Conservation (phyloP, 768 basidiomycete species). For the Suillus discolor region DNA sequence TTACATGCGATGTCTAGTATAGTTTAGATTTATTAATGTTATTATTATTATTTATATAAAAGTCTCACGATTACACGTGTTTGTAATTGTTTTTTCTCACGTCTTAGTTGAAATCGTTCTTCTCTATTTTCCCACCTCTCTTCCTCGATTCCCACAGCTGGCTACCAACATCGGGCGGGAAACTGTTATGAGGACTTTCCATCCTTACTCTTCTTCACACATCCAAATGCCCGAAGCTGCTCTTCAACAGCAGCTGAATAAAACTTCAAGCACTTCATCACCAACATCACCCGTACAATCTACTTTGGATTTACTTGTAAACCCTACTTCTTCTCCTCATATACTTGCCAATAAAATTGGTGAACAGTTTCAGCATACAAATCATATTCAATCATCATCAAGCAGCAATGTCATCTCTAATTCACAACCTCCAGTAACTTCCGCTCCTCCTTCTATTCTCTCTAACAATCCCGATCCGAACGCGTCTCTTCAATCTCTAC, state of each 20-base stretch:
- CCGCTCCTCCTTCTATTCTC: conserved; percentile 35
- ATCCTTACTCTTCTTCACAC: conserved; percentile 45
- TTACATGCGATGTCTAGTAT: conserved; percentile 9
- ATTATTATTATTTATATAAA: conserved; percentile 16
- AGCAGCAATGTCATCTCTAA: conserved; percentile 30
- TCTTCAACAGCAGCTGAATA: conserved; percentile 28
- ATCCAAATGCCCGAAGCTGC: conserved; percentile 43
- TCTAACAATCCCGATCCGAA: conserved; percentile 41
- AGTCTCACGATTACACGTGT: conserved; percentile 37
- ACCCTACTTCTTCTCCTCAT: conserved; percentile 27
- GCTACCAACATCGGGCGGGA: conserved; percentile 41
- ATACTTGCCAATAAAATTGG: conserved; percentile 35
- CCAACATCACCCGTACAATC: conserved; percentile 44
- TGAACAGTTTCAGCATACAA: conserved; percentile 35
- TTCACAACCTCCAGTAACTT: conserved; percentile 32
- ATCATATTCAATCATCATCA: conserved; percentile 23
- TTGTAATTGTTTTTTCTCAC: conserved; percentile 19
- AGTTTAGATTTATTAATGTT: neutral
- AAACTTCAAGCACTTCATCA: conserved; percentile 42
- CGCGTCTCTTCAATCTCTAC: conserved; percentile 44
- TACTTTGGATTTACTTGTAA: conserved; percentile 42
- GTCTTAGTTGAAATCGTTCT: conserved; percentile 16
- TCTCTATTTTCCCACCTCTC: conserved; percentile 47
- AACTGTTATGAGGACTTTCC: conserved; percentile 46
- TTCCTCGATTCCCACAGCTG: conserved; percentile 47